These are phyloP conservation scores for Cercospora beticola DNA, from an alignment of 2,329 filamentous ascomycete species.

Conservation along the genomic window DNA sequence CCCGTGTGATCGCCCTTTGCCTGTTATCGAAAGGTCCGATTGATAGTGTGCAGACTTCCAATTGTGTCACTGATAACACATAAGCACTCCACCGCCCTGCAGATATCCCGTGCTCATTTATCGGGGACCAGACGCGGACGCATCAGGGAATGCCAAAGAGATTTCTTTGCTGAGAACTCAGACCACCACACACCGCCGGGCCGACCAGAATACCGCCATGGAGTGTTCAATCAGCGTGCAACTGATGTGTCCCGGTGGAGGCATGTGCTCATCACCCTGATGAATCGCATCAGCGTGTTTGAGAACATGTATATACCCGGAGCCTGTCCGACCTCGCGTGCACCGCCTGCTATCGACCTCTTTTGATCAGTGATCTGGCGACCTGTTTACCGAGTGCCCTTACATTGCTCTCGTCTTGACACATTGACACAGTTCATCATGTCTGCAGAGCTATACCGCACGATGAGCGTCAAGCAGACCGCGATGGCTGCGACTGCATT, in stretches of 20 bases:
- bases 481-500: conserved; percentile 30
- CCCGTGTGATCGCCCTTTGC: background rate
- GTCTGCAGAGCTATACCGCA: conserved; percentile 18
- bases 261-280: conserved; percentile 12
- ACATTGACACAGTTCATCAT: conserved; percentile 6
- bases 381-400: background rate
- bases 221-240: background rate
- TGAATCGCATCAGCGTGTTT: conserved; percentile 8
- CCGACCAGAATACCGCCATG: conserved; percentile 10
- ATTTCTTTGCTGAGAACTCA: conserved; percentile 4
- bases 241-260: background rate
- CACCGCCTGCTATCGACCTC: background rate
- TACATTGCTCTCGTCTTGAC: background rate
- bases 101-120: conserved; percentile 2
- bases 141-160: background rate
- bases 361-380: background rate
- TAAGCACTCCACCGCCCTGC: background rate
- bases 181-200: background rate
- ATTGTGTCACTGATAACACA: background rate
- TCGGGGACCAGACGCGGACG: background rate
- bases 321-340: background rate
- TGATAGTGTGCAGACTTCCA: background rate
- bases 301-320: background rate
- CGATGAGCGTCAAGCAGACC: conserved; percentile 22
- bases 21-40: background rate